Evolutionary conservation across 1,139 yeast genomes (phyloP).

Genomic region (Candida tetrigidarum): DNA sequence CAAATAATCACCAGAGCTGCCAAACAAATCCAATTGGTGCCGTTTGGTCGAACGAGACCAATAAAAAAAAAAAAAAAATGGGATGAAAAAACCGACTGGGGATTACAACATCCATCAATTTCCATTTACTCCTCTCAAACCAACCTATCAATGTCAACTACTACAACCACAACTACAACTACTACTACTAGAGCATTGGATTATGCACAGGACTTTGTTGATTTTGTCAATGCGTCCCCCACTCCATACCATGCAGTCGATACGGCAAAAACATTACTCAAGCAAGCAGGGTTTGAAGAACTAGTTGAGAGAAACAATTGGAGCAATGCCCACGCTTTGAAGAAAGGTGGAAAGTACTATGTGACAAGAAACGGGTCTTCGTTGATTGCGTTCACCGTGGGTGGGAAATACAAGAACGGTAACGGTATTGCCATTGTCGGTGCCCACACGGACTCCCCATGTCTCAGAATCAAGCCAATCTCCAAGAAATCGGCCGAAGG

Average conservation of each 20-base stretch:
- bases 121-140: neutral
- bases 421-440: slow-evolving; percentile 89
- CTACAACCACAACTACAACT: too few species aligned
- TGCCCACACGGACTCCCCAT: slow-evolving; percentile 97
- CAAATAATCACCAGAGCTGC: too few species aligned
- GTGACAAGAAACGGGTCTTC: slow-evolving; percentile 90
- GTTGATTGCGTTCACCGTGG: slow-evolving; percentile 83
- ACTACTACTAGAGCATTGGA: slow-evolving; percentile 23
- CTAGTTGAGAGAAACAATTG: slow-evolving; percentile 77
- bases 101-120: neutral
- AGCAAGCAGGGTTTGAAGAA: slow-evolving; percentile 69
- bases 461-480: slow-evolving; percentile 87
- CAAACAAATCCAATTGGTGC: neutral
- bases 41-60: neutral
- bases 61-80: too few species aligned
- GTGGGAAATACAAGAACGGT: slow-evolving; percentile 75
- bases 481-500: slow-evolving; percentile 76
- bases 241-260: slow-evolving; percentile 95
- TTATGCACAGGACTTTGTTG: slow-evolving; percentile 64
- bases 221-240: slow-evolving; percentile 84
- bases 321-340: slow-evolving; percentile 41
- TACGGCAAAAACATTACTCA: slow-evolving; percentile 57
- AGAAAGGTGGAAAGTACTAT: slow-evolving; percentile 67
- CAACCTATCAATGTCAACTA: too few species aligned
- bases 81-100: too few species aligned